A percentile compares a stretch with the other conserved stretches of the same genome.
Conservation (phyloP, 2,329 filamentous ascomycete genomes). For the Xylaria sp. region DNA sequence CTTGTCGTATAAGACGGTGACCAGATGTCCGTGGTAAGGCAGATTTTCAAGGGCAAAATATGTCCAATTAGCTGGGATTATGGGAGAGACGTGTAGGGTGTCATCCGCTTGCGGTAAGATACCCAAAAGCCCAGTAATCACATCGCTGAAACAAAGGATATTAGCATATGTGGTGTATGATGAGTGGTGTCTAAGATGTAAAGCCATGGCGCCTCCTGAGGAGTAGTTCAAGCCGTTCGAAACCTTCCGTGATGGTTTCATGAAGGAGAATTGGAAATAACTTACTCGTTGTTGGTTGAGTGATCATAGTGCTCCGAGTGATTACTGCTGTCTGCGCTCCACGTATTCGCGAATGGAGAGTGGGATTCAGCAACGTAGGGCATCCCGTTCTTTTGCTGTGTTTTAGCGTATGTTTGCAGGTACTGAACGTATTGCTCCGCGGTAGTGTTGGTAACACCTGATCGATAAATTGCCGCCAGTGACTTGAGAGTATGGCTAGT, state of each 20-base stretch:
- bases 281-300: constrained; percentile 49
- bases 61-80: constrained; percentile 45
- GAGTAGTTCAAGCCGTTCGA: not conserved
- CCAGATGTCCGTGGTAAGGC: constrained; percentile 49
- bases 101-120: constrained; percentile 48
- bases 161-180: not conserved
- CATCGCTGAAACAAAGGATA: constrained; percentile 35
- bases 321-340: constrained; percentile 46
- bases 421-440: constrained; percentile 46
- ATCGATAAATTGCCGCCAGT: constrained; percentile 45
- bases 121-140: constrained; percentile 51
- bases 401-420: constrained; percentile 47
- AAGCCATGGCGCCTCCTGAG: not conserved
- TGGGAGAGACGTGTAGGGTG: constrained; percentile 46
- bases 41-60: constrained; percentile 52
- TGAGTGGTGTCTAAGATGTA: not conserved
- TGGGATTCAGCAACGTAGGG: constrained; percentile 53
- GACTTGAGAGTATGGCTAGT: constrained; percentile 49
- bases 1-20: constrained; percentile 49
- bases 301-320: constrained; percentile 52
- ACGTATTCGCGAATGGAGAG: constrained; percentile 45
- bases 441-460: constrained; percentile 43
- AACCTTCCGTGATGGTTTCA: not conserved
- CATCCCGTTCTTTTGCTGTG: constrained; percentile 48
- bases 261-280: not conserved